Evolutionary conservation across 2,329 filamentous ascomycete genomes (phyloP).

Genomic region (Apiospora sp.): DNA sequence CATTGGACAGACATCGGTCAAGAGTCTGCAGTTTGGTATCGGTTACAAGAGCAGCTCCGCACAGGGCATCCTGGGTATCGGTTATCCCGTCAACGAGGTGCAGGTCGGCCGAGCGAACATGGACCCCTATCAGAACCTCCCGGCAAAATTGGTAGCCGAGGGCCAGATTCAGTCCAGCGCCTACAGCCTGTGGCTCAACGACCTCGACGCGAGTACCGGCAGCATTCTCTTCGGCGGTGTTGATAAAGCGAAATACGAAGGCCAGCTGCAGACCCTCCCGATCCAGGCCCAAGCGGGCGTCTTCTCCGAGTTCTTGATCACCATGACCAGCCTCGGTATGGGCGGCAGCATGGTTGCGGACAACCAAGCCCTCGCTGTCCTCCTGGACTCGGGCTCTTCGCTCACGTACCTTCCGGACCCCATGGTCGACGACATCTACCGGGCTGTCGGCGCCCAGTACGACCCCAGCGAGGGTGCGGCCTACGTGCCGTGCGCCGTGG

Average conservation of each 20-base stretch:
- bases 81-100: slow-evolving; percentile 82
- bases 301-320: slow-evolving; percentile 73
- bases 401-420: slow-evolving; percentile 71
- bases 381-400: slow-evolving; percentile 76
- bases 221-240: slow-evolving; percentile 79
- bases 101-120: slow-evolving; percentile 66
- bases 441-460: slow-evolving; percentile 56
- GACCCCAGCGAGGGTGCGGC: slow-evolving; percentile 60
- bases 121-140: slow-evolving; percentile 72
- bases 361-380: slow-evolving; percentile 64
- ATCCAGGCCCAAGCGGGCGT: slow-evolving; percentile 62
- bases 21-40: slow-evolving; percentile 74
- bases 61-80: slow-evolving; percentile 86
- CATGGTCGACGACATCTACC: slow-evolving; percentile 54
- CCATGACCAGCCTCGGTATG: slow-evolving; percentile 66
- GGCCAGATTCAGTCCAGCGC: slow-evolving; percentile 71
- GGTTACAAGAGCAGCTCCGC: slow-evolving; percentile 68
- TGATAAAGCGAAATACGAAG: slow-evolving; percentile 70
- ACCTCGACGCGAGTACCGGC: slow-evolving; percentile 70
- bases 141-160: slow-evolving; percentile 67
- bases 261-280: slow-evolving; percentile 71
- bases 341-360: slow-evolving; percentile 52
- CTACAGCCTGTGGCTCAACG: slow-evolving; percentile 80
- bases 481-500: slow-evolving; percentile 67
- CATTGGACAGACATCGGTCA: slow-evolving; percentile 62